phyloP scores from a whole-genome alignment of 768 basidiomycete genomes.

The Russula sp. region DNA sequence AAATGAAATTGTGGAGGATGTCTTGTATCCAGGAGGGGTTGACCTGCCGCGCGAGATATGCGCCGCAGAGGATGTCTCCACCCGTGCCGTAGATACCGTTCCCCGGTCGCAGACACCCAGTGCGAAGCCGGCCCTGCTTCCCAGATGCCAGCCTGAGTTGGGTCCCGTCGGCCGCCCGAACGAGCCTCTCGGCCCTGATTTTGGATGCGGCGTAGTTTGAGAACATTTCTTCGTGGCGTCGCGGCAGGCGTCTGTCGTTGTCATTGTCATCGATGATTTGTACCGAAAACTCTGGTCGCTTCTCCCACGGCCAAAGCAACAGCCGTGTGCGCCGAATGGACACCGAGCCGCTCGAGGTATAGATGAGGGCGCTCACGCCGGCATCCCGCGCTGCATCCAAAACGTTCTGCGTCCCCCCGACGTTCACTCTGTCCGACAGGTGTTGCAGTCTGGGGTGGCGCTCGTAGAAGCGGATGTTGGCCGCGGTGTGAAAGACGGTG shows the following conservation, averaged over 20 bases:
- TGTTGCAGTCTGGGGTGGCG: slow-evolving; percentile 43
- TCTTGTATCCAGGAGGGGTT: slow-evolving; percentile 58
- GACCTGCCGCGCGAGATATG: slow-evolving; percentile 49
- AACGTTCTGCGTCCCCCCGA: slow-evolving; percentile 60
- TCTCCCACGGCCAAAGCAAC: slow-evolving; percentile 73
- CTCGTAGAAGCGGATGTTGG: slow-evolving; percentile 74
- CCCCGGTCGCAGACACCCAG: slow-evolving; percentile 71
- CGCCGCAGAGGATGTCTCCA: slow-evolving; percentile 61
- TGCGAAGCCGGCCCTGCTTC: slow-evolving; percentile 39
- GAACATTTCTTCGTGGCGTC: slow-evolving; percentile 54
- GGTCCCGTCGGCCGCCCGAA: slow-evolving; percentile 37
- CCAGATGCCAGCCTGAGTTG: slow-evolving; percentile 19
- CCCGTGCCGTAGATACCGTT: slow-evolving; percentile 72
- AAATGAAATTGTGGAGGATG: slow-evolving; percentile 56
- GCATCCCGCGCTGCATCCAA: slow-evolving; percentile 47
- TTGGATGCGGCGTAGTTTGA: slow-evolving; percentile 76
- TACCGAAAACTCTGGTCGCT: slow-evolving; percentile 44
- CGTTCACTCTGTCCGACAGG: slow-evolving; percentile 55
- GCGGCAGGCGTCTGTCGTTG: slow-evolving; percentile 46
- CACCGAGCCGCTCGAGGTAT: slow-evolving; percentile 69
- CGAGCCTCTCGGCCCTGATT: slow-evolving; percentile 43
- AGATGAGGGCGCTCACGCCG: slow-evolving; percentile 54
- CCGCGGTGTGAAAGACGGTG: slow-evolving; percentile 71
- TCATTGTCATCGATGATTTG: slow-evolving; percentile 64
- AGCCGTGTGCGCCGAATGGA: slow-evolving; percentile 50